Evolutionary conservation across 2,329 filamentous ascomycete genomes (phyloP), one percentile per base, ranked within the genome.

Genomic region (Talaromyces sp.): DNA sequence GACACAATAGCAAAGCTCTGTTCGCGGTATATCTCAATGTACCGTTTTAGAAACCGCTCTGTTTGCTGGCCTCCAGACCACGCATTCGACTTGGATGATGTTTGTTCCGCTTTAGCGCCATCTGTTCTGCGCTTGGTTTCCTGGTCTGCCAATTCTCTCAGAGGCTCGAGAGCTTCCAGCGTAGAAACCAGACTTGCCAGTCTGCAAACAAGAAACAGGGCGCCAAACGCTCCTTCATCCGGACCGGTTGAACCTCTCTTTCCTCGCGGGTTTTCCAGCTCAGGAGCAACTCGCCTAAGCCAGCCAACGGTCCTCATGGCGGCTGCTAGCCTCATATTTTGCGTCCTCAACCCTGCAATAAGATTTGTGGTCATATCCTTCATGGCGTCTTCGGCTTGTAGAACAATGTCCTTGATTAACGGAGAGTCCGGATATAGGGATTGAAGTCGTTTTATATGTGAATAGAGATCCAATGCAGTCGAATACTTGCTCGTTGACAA

Each of bases 1-100:
- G 92, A 96, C 30, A 98, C 87, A 63, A 98, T 96, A 51, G 89
- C 90, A 74, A 99, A 99, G 72, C 91, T 96, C 75, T 99, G 95
- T 76, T 99, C 95, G 58, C 95, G 89, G 73, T 98, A 98, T 30
- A 99, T 92, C 73, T 99, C 95, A 69, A 99, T 91, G 75, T 96
- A 99, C 55, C 93, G 85, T 75, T 98, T 99, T 51, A 99, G 79
- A 70, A 92, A 99, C 57, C 92, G 85, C 74, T 98, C 95, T 0
- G 93, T 97, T 73, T 98, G 95, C 70, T 96, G 92, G 0, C 93
- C 93, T 0, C 86, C 71, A 0, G 74, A 73, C 75, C 75, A 77
- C 2, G 69, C 63, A 32, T 64, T 67, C 8, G 63, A 63, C 49
- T 61, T 63, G 4, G 63, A 19, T 13, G 63, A 55, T n/a, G 58